Base-by-base conservation (phyloP, 2,329 filamentous ascomycete genomes). In the Fusarium haematococcum region DNA sequence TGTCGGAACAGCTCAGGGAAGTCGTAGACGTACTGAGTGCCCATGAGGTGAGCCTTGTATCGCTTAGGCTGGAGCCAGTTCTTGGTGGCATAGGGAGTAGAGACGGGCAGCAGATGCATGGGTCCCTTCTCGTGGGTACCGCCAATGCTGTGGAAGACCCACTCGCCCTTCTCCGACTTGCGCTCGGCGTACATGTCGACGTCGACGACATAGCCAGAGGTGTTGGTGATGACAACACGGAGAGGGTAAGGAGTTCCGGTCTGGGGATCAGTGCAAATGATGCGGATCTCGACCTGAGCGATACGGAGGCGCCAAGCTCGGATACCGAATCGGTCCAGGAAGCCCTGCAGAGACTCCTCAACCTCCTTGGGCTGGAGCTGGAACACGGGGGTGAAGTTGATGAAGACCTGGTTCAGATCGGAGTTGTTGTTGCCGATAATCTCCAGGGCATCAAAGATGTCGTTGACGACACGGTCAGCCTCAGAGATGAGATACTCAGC, bases 401-500 rank as follows among this genome's bases (percentile, higher is more conserved):
- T 97, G 88, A 99, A 99, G 89, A 99, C 97, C 87, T 99, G 97
- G 89, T 99, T 99, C 81, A 99, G 90, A 88, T 99, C 97, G 61
- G 97, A 98, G 87, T 97, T 97, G 88, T 98, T 98, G 89, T 98
- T 98, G 81, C 97, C 97, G 81, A 98, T 97, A 79, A 99, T 98
- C 88, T 99, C 97, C 68, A 99, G 88, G 52, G 97, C 97, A 81
- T 99, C 97, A 62, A 98, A 91, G 80, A 99, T 98, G 82, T 99
- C 97, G 82, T 95, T 98, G 90, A 99, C 95, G 78, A 98, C 89
- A 74, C 97, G 93, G 81, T 99, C 96, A 43, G 96, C 95, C 87
- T 99, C 97, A 1, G 95, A 98, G 78, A 98, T 97, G 82, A 99
- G 91, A 85, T 99, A 99, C 85, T 99, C 97, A 1, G 95, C 95